Evolutionary conservation across 2,329 filamentous ascomycete species (phyloP).

Genomic region (Ceratocystis huliohia): DNA sequence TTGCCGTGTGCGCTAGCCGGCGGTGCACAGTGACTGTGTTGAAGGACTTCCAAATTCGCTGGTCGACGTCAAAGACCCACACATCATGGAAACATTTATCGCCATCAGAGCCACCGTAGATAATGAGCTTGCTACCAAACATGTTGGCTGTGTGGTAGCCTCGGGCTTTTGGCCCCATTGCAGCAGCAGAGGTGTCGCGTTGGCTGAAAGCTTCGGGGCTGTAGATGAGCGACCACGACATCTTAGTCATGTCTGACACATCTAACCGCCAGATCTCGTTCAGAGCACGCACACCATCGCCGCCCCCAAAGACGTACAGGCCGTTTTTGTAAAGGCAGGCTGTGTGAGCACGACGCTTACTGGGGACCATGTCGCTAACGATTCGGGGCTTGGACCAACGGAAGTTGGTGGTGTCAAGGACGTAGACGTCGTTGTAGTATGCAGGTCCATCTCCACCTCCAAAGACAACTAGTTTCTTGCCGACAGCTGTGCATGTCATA

Average conservation of each 20-base stretch:
- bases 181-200: slow-evolving; percentile 20
- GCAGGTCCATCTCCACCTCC: slow-evolving; percentile 57
- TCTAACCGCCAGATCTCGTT: slow-evolving; percentile 64
- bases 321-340: slow-evolving; percentile 60
- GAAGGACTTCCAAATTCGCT: slow-evolving; percentile 46
- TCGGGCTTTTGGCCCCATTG: slow-evolving; percentile 42
- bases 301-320: slow-evolving; percentile 59
- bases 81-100: slow-evolving; percentile 62
- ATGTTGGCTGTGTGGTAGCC: slow-evolving; percentile 64
- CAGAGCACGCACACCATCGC: slow-evolving; percentile 55
- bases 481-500: slow-evolving; percentile 60
- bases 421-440: slow-evolving; percentile 61
- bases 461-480: slow-evolving; percentile 57
- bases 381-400: slow-evolving; percentile 52
- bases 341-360: slow-evolving; percentile 52
- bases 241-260: slow-evolving; percentile 51
- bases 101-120: slow-evolving; percentile 57
- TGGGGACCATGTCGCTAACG: slow-evolving; percentile 44
- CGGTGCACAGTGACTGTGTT: slow-evolving; percentile 48
- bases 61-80: slow-evolving; percentile 59
- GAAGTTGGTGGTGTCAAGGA: slow-evolving; percentile 58
- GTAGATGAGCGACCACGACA: slow-evolving; percentile 56
- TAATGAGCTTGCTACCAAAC: slow-evolving; percentile 58
- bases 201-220: slow-evolving; percentile 30
- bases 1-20: slow-evolving; percentile 55